Conservation (phyloP, 2,329 filamentous ascomycete genomes). For the Sporothrix phasma region DNA sequence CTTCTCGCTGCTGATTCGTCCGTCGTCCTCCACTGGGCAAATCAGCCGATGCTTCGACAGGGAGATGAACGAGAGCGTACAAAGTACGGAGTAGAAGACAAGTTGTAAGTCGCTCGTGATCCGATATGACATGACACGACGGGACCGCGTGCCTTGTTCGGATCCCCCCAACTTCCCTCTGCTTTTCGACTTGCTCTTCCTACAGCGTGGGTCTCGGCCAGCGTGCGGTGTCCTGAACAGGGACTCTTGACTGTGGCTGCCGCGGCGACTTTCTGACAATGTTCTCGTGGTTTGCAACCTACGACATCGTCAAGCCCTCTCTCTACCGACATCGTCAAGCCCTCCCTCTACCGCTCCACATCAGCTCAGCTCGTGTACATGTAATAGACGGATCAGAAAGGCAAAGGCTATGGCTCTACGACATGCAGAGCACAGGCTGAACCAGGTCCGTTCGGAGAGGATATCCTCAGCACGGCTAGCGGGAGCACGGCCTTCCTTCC, state of each 20-base stretch:
- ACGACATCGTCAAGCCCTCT: neutral
- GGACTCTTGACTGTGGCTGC: neutral
- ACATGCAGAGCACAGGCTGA: too few relatives aligned
- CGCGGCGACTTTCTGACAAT: neutral
- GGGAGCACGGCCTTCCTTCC: neutral
- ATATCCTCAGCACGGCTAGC: neutral
- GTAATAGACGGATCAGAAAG: neutral
- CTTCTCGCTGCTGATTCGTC: slow-evolving; percentile 1
- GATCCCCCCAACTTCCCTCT: neutral
- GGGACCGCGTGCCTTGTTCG: neutral
- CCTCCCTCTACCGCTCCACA: neutral
- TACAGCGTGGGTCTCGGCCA: too few relatives aligned
- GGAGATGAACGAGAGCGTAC: neutral
- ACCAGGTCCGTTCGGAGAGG: neutral
- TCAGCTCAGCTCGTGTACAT: too few relatives aligned
- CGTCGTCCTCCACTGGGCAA: neutral
- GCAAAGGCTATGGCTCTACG: too few relatives aligned
- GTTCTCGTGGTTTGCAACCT: too few relatives aligned
- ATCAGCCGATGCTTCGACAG: slow-evolving; percentile 3
- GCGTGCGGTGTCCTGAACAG: neutral
- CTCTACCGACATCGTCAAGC: neutral
- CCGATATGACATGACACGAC: neutral
- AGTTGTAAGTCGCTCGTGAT: neutral
- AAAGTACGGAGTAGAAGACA: neutral
- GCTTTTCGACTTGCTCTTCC: neutral